Conservation (phyloP, 495 filamentous ascomycete genomes). For the Aspergillus conjunctus region DNA sequence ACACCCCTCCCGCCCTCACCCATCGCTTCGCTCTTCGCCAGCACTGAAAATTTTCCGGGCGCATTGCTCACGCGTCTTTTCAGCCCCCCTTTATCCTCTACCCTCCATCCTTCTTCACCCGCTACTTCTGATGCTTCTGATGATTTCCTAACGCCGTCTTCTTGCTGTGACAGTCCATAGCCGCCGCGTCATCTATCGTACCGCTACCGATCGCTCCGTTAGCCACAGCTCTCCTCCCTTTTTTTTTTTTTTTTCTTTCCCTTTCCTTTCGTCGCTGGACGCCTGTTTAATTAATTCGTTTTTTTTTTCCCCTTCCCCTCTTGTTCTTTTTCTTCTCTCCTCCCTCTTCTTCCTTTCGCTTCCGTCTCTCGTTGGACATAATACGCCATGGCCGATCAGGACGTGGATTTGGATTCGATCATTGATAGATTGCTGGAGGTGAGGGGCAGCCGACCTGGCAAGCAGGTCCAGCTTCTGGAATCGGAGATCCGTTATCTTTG, state of each 20-base stretch:
- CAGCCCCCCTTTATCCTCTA: constrained; percentile 2
- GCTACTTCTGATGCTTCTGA: background rate
- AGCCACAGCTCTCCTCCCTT: constrained; percentile 39
- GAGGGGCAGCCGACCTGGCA: constrained; percentile 94
- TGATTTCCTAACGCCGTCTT: constrained; percentile 16
- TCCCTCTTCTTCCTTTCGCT: constrained; percentile 32
- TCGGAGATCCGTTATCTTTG: constrained; percentile 97
- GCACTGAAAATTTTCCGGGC: constrained; percentile 28
- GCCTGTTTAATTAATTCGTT: constrained; percentile 29
- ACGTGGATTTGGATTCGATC: constrained; percentile 98
- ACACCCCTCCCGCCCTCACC: constrained; percentile 5
- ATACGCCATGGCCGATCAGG: constrained; percentile 88
- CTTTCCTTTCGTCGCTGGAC: constrained; percentile 26
- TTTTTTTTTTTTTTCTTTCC: constrained; percentile 31
- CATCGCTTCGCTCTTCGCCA: constrained; percentile 12
- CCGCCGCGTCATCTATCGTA: constrained; percentile 44
- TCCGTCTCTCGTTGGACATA: constrained; percentile 35
- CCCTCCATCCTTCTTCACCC: constrained; percentile 3
- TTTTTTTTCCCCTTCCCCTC: constrained; percentile 29
- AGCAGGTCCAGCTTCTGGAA: constrained; percentile 96
- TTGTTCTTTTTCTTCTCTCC: constrained; percentile 30
- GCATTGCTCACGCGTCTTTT: constrained; percentile 34
- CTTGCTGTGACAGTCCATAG: constrained; percentile 37
- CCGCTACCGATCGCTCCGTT: constrained; percentile 36
- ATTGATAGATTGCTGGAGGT: constrained; percentile 98